Evolutionary conservation across 352 stramenopile species (phyloP).

Genomic region (Phytophthora sp.): DNA sequence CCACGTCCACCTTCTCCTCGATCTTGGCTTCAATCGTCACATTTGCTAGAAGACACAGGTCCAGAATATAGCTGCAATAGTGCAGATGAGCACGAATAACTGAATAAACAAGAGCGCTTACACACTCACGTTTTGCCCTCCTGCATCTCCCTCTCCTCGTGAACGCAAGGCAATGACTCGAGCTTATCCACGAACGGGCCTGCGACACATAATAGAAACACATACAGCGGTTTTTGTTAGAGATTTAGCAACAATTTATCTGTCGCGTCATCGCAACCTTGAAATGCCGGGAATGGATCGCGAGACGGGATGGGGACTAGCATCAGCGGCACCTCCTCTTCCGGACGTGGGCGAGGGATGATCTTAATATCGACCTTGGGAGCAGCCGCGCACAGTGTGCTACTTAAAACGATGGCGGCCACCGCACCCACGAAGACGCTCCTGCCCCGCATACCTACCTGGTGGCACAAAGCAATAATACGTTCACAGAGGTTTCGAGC

Average conservation of each 20-base stretch:
- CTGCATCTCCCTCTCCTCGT: conserved; percentile 48
- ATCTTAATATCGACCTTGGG: conserved; percentile 73
- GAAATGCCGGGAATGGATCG: conserved; percentile 46
- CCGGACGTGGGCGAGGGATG: conserved; percentile 41
- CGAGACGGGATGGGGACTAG: conserved; percentile 54
- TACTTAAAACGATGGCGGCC: conserved; percentile 29
- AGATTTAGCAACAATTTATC: conserved; percentile 12
- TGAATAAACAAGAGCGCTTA: neutral
- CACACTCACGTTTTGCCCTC: conserved; percentile 50
- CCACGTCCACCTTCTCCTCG: conserved; percentile 29
- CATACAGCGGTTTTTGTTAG: neutral
- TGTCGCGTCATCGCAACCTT: conserved; percentile 28
- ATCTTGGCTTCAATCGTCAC: conserved; percentile 55
- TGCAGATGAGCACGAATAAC: neutral
- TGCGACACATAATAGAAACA: conserved; percentile 14
- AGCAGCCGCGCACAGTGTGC: conserved; percentile 40
- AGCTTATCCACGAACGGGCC: conserved; percentile 48
- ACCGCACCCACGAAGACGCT: conserved; percentile 20
- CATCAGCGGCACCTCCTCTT: conserved; percentile 13
- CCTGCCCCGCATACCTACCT: conserved; percentile 26
- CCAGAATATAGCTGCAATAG: conserved; percentile 52
- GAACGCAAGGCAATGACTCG: conserved; percentile 48
- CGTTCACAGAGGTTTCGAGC: neutral
- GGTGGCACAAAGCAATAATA: conserved; percentile 23
- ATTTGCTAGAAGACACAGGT: conserved; percentile 69